Base-by-base conservation (phyloP, 305 asterid species). In the Fraxinus nigra region DNA sequence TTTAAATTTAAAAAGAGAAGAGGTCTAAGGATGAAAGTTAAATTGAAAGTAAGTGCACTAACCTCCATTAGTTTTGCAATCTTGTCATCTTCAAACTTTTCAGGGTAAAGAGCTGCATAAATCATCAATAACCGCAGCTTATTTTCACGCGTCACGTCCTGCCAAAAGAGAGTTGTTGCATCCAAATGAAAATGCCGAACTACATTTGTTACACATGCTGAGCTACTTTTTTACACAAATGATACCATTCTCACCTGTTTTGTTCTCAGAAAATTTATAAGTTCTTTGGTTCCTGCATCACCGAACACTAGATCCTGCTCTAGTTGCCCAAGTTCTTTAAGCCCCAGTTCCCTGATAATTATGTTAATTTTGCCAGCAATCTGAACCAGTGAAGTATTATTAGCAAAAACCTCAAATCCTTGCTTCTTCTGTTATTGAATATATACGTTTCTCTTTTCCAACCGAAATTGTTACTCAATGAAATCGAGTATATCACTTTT, bases 231-330 rank as follows among this genome's bases (percentile, higher is more conserved):
- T 56, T 56, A 51, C 83, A 85, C 43, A 51, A 28, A 26, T 28
- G 20, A 69, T 76, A 84, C 74, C 74, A n/a, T 34, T 83, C 75
- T 69, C 82, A 92, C 99, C 97, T 89, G 94, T 75, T 91, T 91
- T 77, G 86, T 56, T 91, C 97, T 87, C 61, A 97, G 93, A 87
- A 97, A 97, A 85, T 93, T 95, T 48, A 93, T 95, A 72, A 97
- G 84, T 1, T 95, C 98, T 87, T 95, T 94, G 51, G 97, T 95
- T 87, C 97, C 97, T 77, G 97, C 98, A 89, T 95, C 99, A 87
- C 98, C 99, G 80, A 97, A 97, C 79, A 95, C 99, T 87, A 97
- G 95, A 86, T 93, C 97, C 86, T 97, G 99, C 91, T 97, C 98
- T 81, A 97, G 88, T 82, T 97, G 91, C 76, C 99, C 98, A 87